A percentile compares a stretch with the other conserved stretches of the same genome.
These are phyloP conservation scores for Gentiana macrophylla DNA, from an alignment of 257 asterid species.

Conservation along the genomic window DNA sequence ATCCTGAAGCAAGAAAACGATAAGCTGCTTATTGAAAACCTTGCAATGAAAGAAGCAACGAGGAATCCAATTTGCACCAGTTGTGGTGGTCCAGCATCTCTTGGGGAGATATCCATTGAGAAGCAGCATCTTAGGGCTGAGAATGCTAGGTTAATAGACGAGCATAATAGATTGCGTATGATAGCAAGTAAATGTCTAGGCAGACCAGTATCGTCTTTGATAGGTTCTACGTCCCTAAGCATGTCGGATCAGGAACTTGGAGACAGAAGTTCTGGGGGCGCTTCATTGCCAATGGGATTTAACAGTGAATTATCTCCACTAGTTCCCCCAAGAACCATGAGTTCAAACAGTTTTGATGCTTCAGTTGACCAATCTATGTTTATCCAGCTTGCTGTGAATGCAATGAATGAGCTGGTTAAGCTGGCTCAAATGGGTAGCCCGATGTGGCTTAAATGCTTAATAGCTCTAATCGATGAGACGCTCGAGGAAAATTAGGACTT, in stretches of 20 bases:
- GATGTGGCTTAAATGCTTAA: slow-evolving; percentile 34
- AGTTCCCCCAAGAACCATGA: slow-evolving; percentile 21
- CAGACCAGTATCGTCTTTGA: slow-evolving; percentile 18
- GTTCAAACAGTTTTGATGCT: slow-evolving; percentile 21
- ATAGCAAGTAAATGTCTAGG: slow-evolving; percentile 50
- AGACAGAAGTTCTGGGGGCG: slow-evolving; percentile 32
- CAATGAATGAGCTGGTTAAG: slow-evolving; percentile 63
- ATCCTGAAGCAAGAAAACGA: slow-evolving; percentile 68
- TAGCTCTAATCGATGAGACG: slow-evolving; percentile 39
- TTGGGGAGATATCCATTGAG: slow-evolving; percentile 44
- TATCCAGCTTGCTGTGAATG: slow-evolving; percentile 49
- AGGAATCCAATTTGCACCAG: slow-evolving; percentile 53
- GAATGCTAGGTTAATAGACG: slow-evolving; percentile 64
- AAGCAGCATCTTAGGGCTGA: slow-evolving; percentile 64
- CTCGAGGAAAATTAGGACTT: slow-evolving; percentile 54
- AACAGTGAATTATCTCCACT: slow-evolving; percentile 21
- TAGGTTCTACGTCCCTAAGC: slow-evolving; percentile 19
- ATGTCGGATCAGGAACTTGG: slow-evolving; percentile 46
- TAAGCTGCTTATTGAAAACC: slow-evolving; percentile 69
- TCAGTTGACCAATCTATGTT: slow-evolving; percentile 39
- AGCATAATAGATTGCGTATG: slow-evolving; percentile 36
- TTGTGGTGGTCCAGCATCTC: slow-evolving; percentile 63
- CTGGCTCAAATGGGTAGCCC: slow-evolving; percentile 54
- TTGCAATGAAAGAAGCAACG: slow-evolving; percentile 58
- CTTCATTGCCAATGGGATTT: slow-evolving; percentile 29